Evolutionary conservation across 1,284 basidiomycete genomes (phyloP), one percentile per base, ranked within the genome.

Genomic region (Marasmius oreades): DNA sequence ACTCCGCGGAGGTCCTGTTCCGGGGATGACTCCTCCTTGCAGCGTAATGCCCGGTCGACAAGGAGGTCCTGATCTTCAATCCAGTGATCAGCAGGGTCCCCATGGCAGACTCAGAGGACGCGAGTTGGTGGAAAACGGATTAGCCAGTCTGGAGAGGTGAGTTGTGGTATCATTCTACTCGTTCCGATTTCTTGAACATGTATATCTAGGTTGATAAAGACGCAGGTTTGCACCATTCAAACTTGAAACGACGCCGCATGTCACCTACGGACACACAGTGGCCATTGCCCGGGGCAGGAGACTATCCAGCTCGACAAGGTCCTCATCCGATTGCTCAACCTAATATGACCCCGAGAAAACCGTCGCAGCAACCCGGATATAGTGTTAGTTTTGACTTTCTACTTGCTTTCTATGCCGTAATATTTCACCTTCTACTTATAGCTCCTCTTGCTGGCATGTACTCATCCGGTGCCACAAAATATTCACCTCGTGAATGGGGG

Each of bases 131-230:
- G 23, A 1, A 89, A 90, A 66, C 78, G 87, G 50, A 85, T 73
- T 61, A 88, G 86, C 62, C 84, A 82, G 12, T 86, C 87, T 5
- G 81, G 79, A 66, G 87, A 88, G 66, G 86, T 88, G 64, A 62
- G 64, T 65, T 36, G 18, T 37, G 28, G 60, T 39, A 52, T 28
- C 37, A 16, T 51, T 31, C 51, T 47, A n/a, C 22, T 56, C 18
- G 22, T 37, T 22, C 46, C n/a, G n/a, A n/a, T 42, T 60, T 56
- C 28, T 57, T 37, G 52, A 44, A 16, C 26, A 51, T 58, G 42
- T 18, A 34, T 54, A 61, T 33, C 5, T n/a, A 60, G 56, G 50
- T 48, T 11, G 59, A 60, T 5, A 55, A 23, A 14, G 44, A 47
- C 47, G 48, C 51, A 37, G 84, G 86, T 6, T 78, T 77, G 2